Conservation (phyloP, 768 basidiomycete species). For the Termitomyces heimii region DNA sequence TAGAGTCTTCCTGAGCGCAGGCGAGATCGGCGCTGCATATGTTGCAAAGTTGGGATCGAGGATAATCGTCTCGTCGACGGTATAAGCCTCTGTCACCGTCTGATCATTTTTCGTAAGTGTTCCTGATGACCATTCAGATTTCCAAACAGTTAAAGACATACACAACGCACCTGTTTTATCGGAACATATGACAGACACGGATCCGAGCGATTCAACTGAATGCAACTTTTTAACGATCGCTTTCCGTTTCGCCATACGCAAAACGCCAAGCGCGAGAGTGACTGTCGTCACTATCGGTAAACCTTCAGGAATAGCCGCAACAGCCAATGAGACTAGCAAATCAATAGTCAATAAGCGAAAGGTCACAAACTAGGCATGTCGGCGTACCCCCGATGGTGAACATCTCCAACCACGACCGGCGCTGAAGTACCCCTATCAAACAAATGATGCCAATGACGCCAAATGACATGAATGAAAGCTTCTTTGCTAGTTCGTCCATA, state of each 20-base stretch:
- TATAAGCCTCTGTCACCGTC: conserved; percentile 85
- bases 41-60: conserved; percentile 49
- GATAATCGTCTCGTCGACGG: conserved; percentile 74
- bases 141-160: not conserved
- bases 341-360: not conserved
- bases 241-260: conserved; percentile 90
- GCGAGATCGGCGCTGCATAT: conserved; percentile 37
- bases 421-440: conserved; percentile 81
- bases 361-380: not conserved
- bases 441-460: conserved; percentile 93
- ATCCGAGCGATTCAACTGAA: conserved; percentile 90
- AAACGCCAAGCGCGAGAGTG: conserved; percentile 89
- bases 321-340: conserved; percentile 82
- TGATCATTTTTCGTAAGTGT: conserved; percentile 96
- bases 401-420: conserved; percentile 92
- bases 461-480: conserved; percentile 85
- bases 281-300: conserved; percentile 97
- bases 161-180: conserved; percentile 80
- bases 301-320: conserved; percentile 98
- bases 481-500: conserved; percentile 96
- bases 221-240: conserved; percentile 97
- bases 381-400: conserved; percentile 93
- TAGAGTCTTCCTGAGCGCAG: conserved; percentile 68
- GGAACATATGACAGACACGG: conserved; percentile 95
- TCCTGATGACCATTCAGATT: conserved; percentile 35